These are phyloP conservation scores for Rubia balearica DNA, from an alignment of 305 asterid genomes.

Conservation along the genomic window DNA sequence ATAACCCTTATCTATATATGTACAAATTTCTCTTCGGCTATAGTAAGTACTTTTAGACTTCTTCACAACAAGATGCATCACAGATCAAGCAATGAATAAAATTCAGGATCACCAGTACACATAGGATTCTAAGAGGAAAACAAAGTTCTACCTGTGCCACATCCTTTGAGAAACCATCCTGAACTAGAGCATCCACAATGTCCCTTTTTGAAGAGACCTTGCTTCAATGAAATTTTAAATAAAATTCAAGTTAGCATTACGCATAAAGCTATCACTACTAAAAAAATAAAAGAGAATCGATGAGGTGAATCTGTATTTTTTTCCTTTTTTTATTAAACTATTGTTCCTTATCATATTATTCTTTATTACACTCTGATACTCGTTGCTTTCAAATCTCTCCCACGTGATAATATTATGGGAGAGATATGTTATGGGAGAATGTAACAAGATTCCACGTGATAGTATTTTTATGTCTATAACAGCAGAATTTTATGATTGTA, in stretches of 20 bases:
- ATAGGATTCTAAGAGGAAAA: neutral
- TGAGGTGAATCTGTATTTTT: neutral
- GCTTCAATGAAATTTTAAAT: constrained; percentile 39
- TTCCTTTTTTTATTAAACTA: neutral
- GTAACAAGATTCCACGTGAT: neutral
- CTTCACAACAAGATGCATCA: neutral
- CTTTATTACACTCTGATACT: neutral
- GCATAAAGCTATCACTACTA: neutral
- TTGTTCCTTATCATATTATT: neutral
- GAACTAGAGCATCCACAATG: constrained; percentile 63
- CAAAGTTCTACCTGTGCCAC: constrained; percentile 64
- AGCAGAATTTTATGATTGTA: neutral
- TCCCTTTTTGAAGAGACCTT: constrained; percentile 83
- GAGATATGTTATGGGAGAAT: neutral
- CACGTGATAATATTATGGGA: neutral
- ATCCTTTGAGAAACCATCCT: constrained; percentile 78
- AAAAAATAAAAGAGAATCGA: neutral
- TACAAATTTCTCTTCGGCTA: neutral
- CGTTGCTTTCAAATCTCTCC: neutral
- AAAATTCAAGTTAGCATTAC: neutral
- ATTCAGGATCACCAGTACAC: neutral
- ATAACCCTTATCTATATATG: neutral
- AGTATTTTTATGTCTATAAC: neutral
- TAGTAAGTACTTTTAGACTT: neutral
- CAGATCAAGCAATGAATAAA: neutral